Evolutionary conservation across 352 stramenopile genomes (phyloP).

Genomic region (Pythium plurisporium): DNA sequence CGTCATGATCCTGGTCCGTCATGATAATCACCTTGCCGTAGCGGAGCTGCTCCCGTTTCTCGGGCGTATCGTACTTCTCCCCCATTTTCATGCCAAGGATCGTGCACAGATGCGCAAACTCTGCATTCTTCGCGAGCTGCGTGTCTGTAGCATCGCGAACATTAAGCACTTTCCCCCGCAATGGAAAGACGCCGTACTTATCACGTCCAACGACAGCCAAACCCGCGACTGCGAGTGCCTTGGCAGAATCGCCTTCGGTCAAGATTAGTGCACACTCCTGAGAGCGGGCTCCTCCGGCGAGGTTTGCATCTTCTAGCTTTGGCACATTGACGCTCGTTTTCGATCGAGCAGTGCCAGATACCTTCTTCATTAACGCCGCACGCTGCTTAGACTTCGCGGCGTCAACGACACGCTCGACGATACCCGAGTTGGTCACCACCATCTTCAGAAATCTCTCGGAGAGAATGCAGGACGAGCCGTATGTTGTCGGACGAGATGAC

Average conservation of each 20-base stretch:
- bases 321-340: conserved; percentile 91
- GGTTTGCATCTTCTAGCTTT: conserved; percentile 99
- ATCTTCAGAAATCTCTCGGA: conserved; percentile 94
- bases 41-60: conserved; percentile 89
- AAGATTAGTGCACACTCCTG: conserved; percentile 97
- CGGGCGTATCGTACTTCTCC: conserved; percentile 89
- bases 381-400: conserved; percentile 93
- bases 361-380: conserved; percentile 92
- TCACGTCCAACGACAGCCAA: conserved; percentile 97
- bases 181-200: conserved; percentile 98
- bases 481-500: conserved; percentile 86
- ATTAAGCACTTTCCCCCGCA: conserved; percentile 95
- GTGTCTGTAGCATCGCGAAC: conserved; percentile 81
- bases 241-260: conserved; percentile 99
- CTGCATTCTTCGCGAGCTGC: conserved; percentile 91
- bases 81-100: conserved; percentile 98
- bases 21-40: conserved; percentile 99
- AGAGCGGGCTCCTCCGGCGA: conserved; percentile 88
- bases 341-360: conserved; percentile 34
- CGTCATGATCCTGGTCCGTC: conserved; percentile 99
- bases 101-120: conserved; percentile 95
- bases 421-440: conserved; percentile 92
- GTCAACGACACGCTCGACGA: conserved; percentile 93
- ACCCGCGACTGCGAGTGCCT: conserved; percentile 98
- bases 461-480: conserved; percentile 89